Base-by-base conservation (phyloP, 306 rosid species). In the Dryas alaskensis region DNA sequence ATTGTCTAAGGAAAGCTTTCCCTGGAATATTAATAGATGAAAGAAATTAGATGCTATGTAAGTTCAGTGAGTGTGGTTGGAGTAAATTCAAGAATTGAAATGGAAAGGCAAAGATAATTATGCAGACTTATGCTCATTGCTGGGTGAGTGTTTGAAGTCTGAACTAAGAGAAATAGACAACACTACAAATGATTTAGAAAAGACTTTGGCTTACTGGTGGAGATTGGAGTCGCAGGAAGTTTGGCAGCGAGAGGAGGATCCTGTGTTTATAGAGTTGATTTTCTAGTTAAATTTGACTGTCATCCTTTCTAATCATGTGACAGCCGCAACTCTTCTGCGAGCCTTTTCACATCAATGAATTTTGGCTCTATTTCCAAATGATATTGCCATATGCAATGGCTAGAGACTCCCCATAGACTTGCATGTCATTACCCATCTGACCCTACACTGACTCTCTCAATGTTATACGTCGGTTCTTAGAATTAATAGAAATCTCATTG, bases 191-290 rank as follows among this genome's bases (percentile, higher is more conserved):
- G 9, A 51, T 14, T 19, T 53, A 65, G 37, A 42, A 5, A 40
- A 25, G 6, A 17, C 17, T 59, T 70, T 11, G 22, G 4, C 10
- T 17, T 17, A 17, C n/a, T n/a, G n/a, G 9, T 52, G 60, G 73
- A n/a, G 73, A 39, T 9, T 8, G 62, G 73, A 39, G 17, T 54
- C 73, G 10, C 17, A 42, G n/a, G 40, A 53, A 69, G 49, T 52
- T 37, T 51, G 31, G 49, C 27, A 9, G 62, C 63, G 50, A 3
- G 10, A 67, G 71, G 49, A 49, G 57, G 22, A n/a, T 39, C 48
- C 5, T 13, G 45, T 58, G 22, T 50, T 31, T 11, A 10, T 25
- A 7, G 59, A 67, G 2, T 50, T 10, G 14, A n/a, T 4, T 44
- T 17, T 47, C 27, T 22, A 19, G 43, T 11, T 66, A 22, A 4